phyloP scores from a whole-genome alignment of 306 rosid genomes.

The Prunus davidiana region DNA sequence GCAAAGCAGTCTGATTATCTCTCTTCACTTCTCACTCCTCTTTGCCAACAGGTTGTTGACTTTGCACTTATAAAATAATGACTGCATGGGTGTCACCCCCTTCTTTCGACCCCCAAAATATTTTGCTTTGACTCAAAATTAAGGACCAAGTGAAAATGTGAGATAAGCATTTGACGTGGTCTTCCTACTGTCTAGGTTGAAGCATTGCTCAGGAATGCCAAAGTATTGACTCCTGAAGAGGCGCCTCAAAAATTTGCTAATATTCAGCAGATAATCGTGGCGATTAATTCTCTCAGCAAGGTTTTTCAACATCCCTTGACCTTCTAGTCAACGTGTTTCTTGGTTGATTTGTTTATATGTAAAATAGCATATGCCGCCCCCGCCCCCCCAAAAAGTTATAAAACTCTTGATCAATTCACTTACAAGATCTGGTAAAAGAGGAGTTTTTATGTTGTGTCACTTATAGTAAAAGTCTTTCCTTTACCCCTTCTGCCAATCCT shows the following conservation, averaged over 20 bases:
- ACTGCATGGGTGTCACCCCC: conserved; percentile 2
- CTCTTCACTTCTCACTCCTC: conserved; percentile 87
- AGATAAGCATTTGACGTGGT: conserved; percentile 13
- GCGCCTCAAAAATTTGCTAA: conserved; percentile 57
- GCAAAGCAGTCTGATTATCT: conserved; percentile 89
- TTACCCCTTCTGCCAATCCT: neutral
- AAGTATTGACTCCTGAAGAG: conserved; percentile 61
- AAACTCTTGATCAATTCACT: neutral
- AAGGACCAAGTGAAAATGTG: conserved; percentile 12
- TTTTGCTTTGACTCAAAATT: neutral
- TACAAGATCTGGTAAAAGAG: neutral
- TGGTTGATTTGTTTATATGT: neutral
- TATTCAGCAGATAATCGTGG: conserved; percentile 87
- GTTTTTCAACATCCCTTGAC: conserved; percentile 37
- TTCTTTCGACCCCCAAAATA: conserved; percentile 2
- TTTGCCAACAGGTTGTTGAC: conserved; percentile 75
- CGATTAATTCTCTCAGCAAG: conserved; percentile 96
- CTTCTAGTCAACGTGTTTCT: neutral
- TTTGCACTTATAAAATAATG: conserved; percentile 16
- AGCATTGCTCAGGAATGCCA: conserved; percentile 58
- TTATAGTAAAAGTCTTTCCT: neutral
- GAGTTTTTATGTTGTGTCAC: neutral
- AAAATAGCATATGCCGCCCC: neutral
- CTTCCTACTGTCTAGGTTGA: conserved; percentile 60
- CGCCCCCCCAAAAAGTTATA: neutral